A percentile compares a stretch with the other conserved stretches of the same genome.
Evolutionary conservation across 176 grass and related monocot genomes (phyloP).

Genomic region (Areca catechu): DNA sequence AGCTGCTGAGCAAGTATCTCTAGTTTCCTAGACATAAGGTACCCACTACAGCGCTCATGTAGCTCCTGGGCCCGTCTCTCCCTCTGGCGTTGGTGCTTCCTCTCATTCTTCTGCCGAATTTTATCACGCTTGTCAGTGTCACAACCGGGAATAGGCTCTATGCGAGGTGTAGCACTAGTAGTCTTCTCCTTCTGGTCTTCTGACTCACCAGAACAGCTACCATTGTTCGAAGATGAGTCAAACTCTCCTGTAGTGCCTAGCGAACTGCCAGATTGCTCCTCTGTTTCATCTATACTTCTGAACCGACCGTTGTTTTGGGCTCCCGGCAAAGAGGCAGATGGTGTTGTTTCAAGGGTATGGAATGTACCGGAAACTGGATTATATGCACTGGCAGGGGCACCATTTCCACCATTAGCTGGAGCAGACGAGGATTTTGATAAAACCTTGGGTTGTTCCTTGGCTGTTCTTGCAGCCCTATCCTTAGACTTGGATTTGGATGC

Average conservation of each 20-base stretch:
- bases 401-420: constrained; percentile 34
- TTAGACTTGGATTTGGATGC: constrained; percentile 87
- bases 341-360: constrained; percentile 59
- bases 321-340: constrained; percentile 27
- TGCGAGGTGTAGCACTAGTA: constrained; percentile 22
- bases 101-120: constrained; percentile 97
- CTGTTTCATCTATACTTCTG: constrained; percentile 74
- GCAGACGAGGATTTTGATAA: constrained; percentile 35
- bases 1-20: constrained; percentile 74
- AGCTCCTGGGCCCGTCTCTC: constrained; percentile 88
- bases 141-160: constrained; percentile 60
- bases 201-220: constrained; percentile 78
- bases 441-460: constrained; percentile 69
- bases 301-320: constrained; percentile 53
- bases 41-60: constrained; percentile 85
- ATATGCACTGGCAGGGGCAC: constrained; percentile 46
- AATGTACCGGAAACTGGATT: constrained; percentile 86
- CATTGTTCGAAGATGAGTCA: constrained; percentile 79
- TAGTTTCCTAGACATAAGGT: constrained; percentile 90
- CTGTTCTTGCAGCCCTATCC: constrained; percentile 48
- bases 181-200: constrained; percentile 72
- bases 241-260: constrained; percentile 60
- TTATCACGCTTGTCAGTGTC: constrained; percentile 92
- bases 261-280: constrained; percentile 83
- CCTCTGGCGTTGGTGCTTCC: constrained; percentile 92